Conservation (phyloP, 306 rosid species). For the Castanea mollissima region DNA sequence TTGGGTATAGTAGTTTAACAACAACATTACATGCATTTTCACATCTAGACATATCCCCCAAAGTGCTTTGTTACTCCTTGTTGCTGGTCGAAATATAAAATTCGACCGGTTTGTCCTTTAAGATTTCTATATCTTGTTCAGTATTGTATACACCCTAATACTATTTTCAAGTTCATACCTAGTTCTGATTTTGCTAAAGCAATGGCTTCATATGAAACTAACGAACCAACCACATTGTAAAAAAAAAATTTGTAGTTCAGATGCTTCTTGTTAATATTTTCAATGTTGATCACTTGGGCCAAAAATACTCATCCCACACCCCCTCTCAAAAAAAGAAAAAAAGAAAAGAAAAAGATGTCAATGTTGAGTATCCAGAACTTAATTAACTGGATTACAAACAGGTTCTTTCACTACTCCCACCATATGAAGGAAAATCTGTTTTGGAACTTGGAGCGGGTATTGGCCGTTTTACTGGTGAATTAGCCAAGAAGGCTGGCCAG, state of each 20-base stretch:
- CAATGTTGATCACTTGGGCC: not conserved
- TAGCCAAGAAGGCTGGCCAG: constrained; percentile 81
- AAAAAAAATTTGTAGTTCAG: not conserved
- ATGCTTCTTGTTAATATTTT: not conserved
- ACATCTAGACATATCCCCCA: not conserved
- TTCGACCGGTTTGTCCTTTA: too few species aligned
- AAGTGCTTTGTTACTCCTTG: too few species aligned
- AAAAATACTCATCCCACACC: too few species aligned
- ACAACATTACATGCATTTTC: too few species aligned
- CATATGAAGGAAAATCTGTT: constrained; percentile 76
- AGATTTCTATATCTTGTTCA: not conserved
- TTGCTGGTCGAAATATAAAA: too few species aligned
- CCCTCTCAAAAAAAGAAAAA: not conserved
- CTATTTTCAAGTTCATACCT: not conserved
- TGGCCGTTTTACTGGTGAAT: constrained; percentile 88
- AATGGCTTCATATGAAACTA: not conserved
- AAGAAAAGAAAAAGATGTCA: not conserved
- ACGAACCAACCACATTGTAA: not conserved
- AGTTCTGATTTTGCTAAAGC: not conserved
- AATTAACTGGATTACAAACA: not conserved
- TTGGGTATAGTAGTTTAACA: too few species aligned
- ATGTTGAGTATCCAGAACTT: not conserved
- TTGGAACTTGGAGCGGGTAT: constrained; percentile 96
- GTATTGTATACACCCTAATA: not conserved
- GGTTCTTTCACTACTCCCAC: constrained; percentile 79